Base-by-base conservation (phyloP, 345 rosid species). In the Hevea brasiliensis region DNA sequence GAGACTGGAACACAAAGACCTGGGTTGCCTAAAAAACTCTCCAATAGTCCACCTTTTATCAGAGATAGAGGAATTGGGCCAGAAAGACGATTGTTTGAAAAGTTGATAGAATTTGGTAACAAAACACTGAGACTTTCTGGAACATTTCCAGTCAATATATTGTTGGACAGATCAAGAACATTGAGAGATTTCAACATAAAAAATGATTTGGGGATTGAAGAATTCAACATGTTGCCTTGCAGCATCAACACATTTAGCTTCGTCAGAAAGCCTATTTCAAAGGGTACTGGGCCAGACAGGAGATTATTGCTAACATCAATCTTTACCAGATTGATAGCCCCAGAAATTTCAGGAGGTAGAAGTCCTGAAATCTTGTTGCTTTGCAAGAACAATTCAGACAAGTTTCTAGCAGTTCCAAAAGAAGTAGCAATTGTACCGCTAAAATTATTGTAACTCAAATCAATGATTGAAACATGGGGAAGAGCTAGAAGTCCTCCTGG, bases 381-480 rank as follows among this genome's bases (percentile, higher is more conserved):
- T 72, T 89, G 97, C 77, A 92, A 50, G 82, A 92, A 92, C 74
- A 94, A 75, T 78, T 94, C 97, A 7, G 97, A 90, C 83, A 94
- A 69, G 82, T 94, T 94, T 81, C 83, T 80, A 24, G 93, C 94
- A 27, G 74, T 82, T 70, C 85, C 85, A 40, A 88, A 68, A 1
- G 86, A 79, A 57, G 68, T 78, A 20, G 92, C 86, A 73, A 90
- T 85, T 62, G 89, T 77, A 79, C 97, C 96, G 3, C 86, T 86
- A 26, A 94, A 83, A 40, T 79, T 82, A 73, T 94, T 94, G 86
- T 77, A 79, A 71, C 85, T 72, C 81, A 94, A 69, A 72, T 94
- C 98, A 71, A 94, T 87, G 77, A 94, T 92, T 29, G 98, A 90
- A 77, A 65, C 96, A 76, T 85, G 97, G 15, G 98, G 97, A 61